These are phyloP conservation scores for Penicillium herquei DNA, from an alignment of 495 filamentous ascomycete species.

Conservation along the genomic window DNA sequence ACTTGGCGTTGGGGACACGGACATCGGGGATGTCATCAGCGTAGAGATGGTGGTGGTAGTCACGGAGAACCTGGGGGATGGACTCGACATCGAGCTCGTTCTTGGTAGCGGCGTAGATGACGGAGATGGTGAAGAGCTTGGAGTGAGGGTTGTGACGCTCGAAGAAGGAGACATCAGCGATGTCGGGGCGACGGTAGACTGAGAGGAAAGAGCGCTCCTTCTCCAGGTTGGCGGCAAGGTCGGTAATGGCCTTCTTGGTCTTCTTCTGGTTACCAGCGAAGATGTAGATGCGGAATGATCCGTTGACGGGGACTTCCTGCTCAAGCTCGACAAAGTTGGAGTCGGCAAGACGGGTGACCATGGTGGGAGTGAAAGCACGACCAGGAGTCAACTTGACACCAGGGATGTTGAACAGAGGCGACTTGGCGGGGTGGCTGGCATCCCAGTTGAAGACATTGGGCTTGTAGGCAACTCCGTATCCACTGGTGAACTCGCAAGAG, in stretches of 20 bases:
- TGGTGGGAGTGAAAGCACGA: conserved; percentile 68
- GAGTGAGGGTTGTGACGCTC: conserved; percentile 82
- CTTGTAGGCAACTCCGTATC: conserved; percentile 63
- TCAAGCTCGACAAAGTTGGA: conserved; percentile 84
- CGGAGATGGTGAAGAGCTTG: conserved; percentile 73
- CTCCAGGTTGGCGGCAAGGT: conserved; percentile 63
- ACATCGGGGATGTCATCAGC: conserved; percentile 80
- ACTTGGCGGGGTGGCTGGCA: conserved; percentile 67
- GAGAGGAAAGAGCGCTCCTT: conserved; percentile 69
- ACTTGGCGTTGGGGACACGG: conserved; percentile 63
- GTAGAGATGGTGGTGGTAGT: conserved; percentile 82
- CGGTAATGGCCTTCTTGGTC: conserved; percentile 60
- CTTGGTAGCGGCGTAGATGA: conserved; percentile 65
- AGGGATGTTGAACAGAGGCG: conserved; percentile 61
- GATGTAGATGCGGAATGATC: conserved; percentile 81
- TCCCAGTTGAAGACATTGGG: conserved; percentile 70
- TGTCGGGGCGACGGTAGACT: conserved; percentile 59
- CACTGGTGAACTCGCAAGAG: conserved; percentile 63
- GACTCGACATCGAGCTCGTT: conserved; percentile 62
- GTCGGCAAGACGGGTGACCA: conserved; percentile 80
- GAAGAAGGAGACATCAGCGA: conserved; percentile 66
- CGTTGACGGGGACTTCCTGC: conserved; percentile 84
- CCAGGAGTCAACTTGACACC: conserved; percentile 63
- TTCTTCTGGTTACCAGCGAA: conserved; percentile 68
- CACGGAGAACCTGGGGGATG: conserved; percentile 64